Evolutionary conservation across 495 filamentous ascomycete species (phyloP).

Genomic region (Penicillium herquei): DNA sequence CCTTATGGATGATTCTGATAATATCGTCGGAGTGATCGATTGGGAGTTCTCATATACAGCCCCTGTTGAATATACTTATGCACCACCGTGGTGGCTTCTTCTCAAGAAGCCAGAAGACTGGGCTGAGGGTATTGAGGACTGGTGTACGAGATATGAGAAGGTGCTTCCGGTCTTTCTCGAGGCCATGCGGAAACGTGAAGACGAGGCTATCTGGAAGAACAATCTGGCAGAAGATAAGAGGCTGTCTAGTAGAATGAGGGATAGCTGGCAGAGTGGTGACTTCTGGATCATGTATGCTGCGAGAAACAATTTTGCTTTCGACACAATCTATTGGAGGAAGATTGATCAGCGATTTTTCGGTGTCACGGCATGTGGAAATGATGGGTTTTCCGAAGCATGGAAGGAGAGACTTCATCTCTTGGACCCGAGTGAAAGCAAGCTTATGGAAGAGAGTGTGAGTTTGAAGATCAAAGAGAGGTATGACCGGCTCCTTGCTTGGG

Average conservation of each 20-base stretch:
- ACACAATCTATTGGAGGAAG: slow-evolving; percentile 15
- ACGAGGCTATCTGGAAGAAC: not conserved
- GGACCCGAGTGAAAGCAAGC: slow-evolving; percentile 8
- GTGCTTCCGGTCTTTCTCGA: slow-evolving; percentile 12
- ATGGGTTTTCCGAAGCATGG: slow-evolving; percentile 5
- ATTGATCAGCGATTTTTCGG: slow-evolving; percentile 17
- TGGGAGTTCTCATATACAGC: slow-evolving; percentile 7
- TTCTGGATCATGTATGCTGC: slow-evolving; percentile 21
- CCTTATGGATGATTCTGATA: not conserved
- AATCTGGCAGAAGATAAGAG: slow-evolving; percentile 5
- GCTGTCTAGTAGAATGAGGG: slow-evolving; percentile 12
- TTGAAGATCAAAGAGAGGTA: slow-evolving; percentile 19
- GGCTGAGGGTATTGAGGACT: slow-evolving; percentile 19
- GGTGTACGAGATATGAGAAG: slow-evolving; percentile 15
- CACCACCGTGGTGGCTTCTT: slow-evolving; percentile 7
- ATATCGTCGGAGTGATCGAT: not conserved
- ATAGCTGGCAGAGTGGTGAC: slow-evolving; percentile 18
- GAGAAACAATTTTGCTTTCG: slow-evolving; percentile 8
- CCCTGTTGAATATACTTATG: not conserved
- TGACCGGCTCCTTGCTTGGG: slow-evolving; percentile 18
- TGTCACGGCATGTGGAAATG: not conserved
- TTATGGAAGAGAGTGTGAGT: slow-evolving; percentile 14
- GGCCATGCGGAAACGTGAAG: not conserved
- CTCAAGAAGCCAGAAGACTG: slow-evolving; percentile 5
- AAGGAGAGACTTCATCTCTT: slow-evolving; percentile 15